These are phyloP conservation scores for Solanum hybrid DNA, from an alignment of 305 asterid species.

Conservation along the genomic window DNA sequence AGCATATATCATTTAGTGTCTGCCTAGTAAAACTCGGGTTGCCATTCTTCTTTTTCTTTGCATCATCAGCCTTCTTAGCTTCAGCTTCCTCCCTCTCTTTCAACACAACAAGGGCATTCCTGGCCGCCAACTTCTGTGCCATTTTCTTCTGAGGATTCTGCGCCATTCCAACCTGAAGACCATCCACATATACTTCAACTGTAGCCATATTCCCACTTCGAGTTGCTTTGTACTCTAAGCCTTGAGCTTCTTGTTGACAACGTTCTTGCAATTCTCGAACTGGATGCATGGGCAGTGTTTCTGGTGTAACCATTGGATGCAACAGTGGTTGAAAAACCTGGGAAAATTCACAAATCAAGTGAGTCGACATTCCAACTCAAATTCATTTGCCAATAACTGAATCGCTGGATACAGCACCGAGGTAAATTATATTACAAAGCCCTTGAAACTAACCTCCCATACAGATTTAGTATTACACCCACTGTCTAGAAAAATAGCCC, in stretches of 20 bases:
- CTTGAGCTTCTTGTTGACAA: slow-evolving; percentile 97
- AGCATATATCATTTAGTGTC: slow-evolving; percentile 85
- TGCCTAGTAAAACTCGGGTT: slow-evolving; percentile 88
- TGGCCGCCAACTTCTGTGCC: slow-evolving; percentile 96
- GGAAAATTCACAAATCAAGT: slow-evolving; percentile 10
- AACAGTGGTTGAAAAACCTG: slow-evolving; percentile 88
- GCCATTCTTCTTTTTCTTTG: slow-evolving; percentile 58
- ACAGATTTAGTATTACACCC: slow-evolving; percentile 75
- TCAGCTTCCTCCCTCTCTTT: slow-evolving; percentile 76
- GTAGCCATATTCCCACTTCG: slow-evolving; percentile 85
- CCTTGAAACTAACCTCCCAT: slow-evolving; percentile 65
- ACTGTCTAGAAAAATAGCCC: slow-evolving; percentile 89
- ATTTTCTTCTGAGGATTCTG: slow-evolving; percentile 93
- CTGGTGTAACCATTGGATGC: slow-evolving; percentile 97
- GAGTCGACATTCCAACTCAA: slow-evolving; percentile 2
- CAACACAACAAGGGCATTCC: slow-evolving; percentile 85
- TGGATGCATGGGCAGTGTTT: slow-evolving; percentile 98
- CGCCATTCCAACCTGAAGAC: slow-evolving; percentile 81
- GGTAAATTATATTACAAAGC: neutral
- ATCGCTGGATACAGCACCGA: neutral
- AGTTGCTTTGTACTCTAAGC: slow-evolving; percentile 82
- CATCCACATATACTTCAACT: slow-evolving; percentile 87
- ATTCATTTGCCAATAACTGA: slow-evolving; percentile 8
- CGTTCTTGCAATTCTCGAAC: slow-evolving; percentile 95
- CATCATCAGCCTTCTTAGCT: slow-evolving; percentile 36